These are phyloP conservation scores for sunflower (Helianthus annuus) DNA, from an alignment of 129 eudicot species.

Conservation along the genomic window HanXRQr2.0-SUNRISE NC_035440.2:27029491-27029990, in stretches of 20 bases:
- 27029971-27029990: slow-evolving; percentile 31
- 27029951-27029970: slow-evolving; percentile 43
- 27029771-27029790: slow-evolving; percentile 49
- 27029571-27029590: not conserved
- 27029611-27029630: slow-evolving; percentile 37
- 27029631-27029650: slow-evolving; percentile 32
- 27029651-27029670: slow-evolving; percentile 25
- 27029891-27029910: slow-evolving; percentile 46
- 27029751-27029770: slow-evolving; percentile 47
- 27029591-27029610: too few species aligned
- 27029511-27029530: too few species aligned
- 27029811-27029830: slow-evolving; percentile 22
- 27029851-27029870: slow-evolving; percentile 38
- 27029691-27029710: slow-evolving; percentile 49
- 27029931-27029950: slow-evolving; percentile 41
- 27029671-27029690: slow-evolving; percentile 37
- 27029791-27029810: slow-evolving; percentile 33
- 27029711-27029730: slow-evolving; percentile 51
- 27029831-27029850: slow-evolving; percentile 44
- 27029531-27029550: not conserved
- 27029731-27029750: slow-evolving; percentile 39
- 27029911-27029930: slow-evolving; percentile 47
- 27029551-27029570: not conserved
- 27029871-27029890: slow-evolving; percentile 34
- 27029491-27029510: too few species aligned